Evolutionary conservation across 768 basidiomycete species (phyloP).

Genomic region (Chalciporus piperatus): DNA sequence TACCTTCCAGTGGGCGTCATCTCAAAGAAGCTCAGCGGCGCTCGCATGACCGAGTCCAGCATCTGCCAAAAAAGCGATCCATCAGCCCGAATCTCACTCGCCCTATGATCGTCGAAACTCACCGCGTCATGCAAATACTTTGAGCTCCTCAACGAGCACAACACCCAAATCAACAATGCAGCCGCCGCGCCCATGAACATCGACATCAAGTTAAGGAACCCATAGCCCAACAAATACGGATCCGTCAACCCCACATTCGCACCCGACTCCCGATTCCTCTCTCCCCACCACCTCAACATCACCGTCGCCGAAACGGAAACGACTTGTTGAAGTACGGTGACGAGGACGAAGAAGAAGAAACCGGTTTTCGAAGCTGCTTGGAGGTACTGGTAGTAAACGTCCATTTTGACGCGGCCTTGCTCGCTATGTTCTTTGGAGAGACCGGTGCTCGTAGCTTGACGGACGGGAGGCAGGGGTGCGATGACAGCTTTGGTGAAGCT

Average conservation of each 20-base stretch:
- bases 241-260: conserved; percentile 54
- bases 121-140: conserved; percentile 75
- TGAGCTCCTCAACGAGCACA: conserved; percentile 72
- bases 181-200: conserved; percentile 52
- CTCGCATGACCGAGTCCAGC: conserved; percentile 75
- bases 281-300: conserved; percentile 79
- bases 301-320: conserved; percentile 58
- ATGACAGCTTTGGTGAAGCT: conserved; percentile 60
- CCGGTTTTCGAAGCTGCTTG: conserved; percentile 74
- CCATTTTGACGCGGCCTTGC: conserved; percentile 73
- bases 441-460: conserved; percentile 42
- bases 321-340: conserved; percentile 54
- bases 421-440: conserved; percentile 70
- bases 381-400: conserved; percentile 78
- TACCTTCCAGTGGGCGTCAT: conserved; percentile 81
- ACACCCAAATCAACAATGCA: conserved; percentile 70
- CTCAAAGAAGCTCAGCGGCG: conserved; percentile 89
- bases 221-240: conserved; percentile 62
- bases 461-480: conserved; percentile 39
- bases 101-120: conserved; percentile 24
- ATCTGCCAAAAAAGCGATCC: conserved; percentile 47
- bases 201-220: conserved; percentile 59
- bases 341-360: conserved; percentile 62
- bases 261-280: conserved; percentile 64
- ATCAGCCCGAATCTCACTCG: neutral